These are phyloP conservation scores for Metarhizium sp. DNA, from an alignment of 2,329 filamentous ascomycete genomes.

Conservation along the genomic window DNA sequence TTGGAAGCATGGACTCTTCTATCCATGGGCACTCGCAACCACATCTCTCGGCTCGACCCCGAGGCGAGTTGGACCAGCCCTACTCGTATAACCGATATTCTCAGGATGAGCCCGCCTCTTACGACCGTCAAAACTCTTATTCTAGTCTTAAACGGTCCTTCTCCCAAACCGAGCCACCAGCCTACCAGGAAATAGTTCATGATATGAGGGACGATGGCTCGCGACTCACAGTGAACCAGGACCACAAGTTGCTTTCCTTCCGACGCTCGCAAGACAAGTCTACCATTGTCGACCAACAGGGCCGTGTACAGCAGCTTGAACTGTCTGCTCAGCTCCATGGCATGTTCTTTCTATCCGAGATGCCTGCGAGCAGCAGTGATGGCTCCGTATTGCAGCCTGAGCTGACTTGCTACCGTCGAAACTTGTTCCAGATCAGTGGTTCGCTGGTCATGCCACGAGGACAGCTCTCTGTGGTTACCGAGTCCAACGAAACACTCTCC, in stretches of 20 bases:
- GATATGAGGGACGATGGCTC: constrained; percentile 49
- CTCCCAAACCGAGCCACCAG: constrained; percentile 43
- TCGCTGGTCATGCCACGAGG: constrained; percentile 73
- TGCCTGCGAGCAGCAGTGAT: constrained; percentile 54
- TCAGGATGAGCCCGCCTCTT: constrained; percentile 44
- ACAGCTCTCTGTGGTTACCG: constrained; percentile 70
- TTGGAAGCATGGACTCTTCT: constrained; percentile 41
- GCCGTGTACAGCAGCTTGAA: constrained; percentile 51
- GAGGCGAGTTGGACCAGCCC: constrained; percentile 39
- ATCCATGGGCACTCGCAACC: constrained; percentile 33
- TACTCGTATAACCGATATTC: constrained; percentile 46
- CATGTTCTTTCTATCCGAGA: constrained; percentile 83
- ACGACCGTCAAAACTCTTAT: constrained; percentile 44
- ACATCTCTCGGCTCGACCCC: constrained; percentile 34
- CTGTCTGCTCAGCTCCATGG: constrained; percentile 68
- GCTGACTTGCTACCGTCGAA: constrained; percentile 89
- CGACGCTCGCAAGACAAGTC: constrained; percentile 48
- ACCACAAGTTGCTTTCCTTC: constrained; percentile 53
- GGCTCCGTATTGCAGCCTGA: constrained; percentile 60
- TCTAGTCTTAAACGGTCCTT: constrained; percentile 49
- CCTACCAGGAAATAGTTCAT: constrained; percentile 52
- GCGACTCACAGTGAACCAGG: constrained; percentile 48
- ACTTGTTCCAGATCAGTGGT: constrained; percentile 92
- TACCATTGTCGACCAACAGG: constrained; percentile 50
- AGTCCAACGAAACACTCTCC: constrained; percentile 74